Base-by-base conservation (phyloP, 257 asterid genomes). In the Plectranthus barbatus region DNA sequence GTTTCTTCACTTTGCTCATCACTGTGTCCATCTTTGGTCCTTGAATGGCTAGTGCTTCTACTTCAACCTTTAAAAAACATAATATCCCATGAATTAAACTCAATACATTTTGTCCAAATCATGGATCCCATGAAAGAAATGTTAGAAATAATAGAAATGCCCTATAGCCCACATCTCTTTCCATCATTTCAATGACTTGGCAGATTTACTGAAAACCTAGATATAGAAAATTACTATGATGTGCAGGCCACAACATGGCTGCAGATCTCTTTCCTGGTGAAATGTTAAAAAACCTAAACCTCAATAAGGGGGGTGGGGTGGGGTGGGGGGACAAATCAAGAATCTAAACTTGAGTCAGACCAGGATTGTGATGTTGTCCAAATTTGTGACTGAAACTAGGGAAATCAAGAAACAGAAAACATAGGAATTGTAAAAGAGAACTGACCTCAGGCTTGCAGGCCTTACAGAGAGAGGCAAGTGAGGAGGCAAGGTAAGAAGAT, bases 1-100 rank as follows among this genome's bases (percentile, higher is more conserved):
- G 95, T 78, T 86, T 91, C 84, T 86, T 84, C 39, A 91, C 98
- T 52, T 91, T 96, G 80, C 84, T 86, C 79, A 83, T 77, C 9
- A 88, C 84, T 3, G 94, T 88, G 9, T 67, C 87, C 84, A 88
- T 67, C 57, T 75, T 86, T 67, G 92, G 92, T 12, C 98, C 98
- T 79, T 86, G 85, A 19, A 91, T 73, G 12, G 84, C 94, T 9
- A 91, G 67, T 72, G 96, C 95, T 72, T 91, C 98, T 34, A 91
- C 92, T 66, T 91, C 96, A 69, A 88, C 98, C 98, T 87, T 88
- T 72, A 1, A 34, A 59, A 9, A 34, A 26, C 54, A 62, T 20
- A 45, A n/a, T n/a, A n/a, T n/a, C n/a, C n/a, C n/a, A n/a, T n/a
- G n/a, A n/a, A n/a, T n/a, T n/a, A n/a, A n/a, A n/a, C n/a, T n/a